Evolutionary conservation across 768 basidiomycete genomes (phyloP).

Genomic region (Saitozyma sp.): DNA sequence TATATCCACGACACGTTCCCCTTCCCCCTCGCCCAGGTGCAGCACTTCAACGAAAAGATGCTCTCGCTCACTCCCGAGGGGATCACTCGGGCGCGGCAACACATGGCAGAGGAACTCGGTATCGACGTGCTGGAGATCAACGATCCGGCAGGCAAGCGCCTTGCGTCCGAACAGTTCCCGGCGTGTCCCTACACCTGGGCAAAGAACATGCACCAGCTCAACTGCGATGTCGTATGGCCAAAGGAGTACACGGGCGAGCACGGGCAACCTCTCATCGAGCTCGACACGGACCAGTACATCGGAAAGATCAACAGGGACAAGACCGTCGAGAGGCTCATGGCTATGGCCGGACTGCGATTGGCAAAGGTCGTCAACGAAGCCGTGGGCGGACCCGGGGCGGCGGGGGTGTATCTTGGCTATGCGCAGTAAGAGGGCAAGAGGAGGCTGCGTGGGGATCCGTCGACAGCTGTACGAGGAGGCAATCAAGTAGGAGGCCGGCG

Average conservation of each 20-base stretch:
- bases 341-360: constrained; percentile 78
- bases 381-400: constrained; percentile 53
- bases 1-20: constrained; percentile 5
- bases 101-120: too few relatives aligned
- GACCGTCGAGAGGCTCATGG: constrained; percentile 77
- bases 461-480: not conserved
- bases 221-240: constrained; percentile 83
- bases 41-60: not conserved
- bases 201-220: constrained; percentile 68
- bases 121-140: too few relatives aligned
- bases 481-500: too few relatives aligned
- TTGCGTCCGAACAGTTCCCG: constrained; percentile 22
- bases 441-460: not conserved
- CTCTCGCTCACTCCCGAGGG: constrained; percentile 2
- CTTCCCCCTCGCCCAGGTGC: constrained; percentile 4
- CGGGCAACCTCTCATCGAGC: constrained; percentile 60
- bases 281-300: constrained; percentile 78
- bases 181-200: constrained; percentile 82
- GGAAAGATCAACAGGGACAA: constrained; percentile 67
- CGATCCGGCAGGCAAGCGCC: too few relatives aligned
- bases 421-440: not conserved
- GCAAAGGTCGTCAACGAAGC: constrained; percentile 79
- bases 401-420: constrained; percentile 24
- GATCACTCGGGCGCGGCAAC: not conserved
- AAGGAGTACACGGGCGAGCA: constrained; percentile 61